phyloP scores from a whole-genome alignment of 1,139 yeast genomes.

The Suhomyces maxii region DNA sequence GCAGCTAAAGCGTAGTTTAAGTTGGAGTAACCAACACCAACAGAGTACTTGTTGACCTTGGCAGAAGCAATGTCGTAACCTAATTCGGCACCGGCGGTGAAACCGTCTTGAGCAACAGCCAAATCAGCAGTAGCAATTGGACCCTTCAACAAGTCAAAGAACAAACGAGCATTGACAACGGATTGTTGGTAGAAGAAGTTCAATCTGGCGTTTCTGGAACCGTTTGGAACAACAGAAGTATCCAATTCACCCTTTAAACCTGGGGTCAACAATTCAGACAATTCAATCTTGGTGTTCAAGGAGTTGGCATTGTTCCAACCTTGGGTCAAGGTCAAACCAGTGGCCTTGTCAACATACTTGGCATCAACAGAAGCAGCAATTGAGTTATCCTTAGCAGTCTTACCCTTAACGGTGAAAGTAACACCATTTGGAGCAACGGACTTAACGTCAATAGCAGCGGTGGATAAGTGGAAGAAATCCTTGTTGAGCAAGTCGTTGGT shows the following conservation, averaged over 20 bases:
- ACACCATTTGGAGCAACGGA: slow-evolving; percentile 97
- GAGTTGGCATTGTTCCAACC: slow-evolving; percentile 97
- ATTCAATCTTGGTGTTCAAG: slow-evolving; percentile 89
- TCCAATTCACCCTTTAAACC: slow-evolving; percentile 93
- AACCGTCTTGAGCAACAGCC: slow-evolving; percentile 93
- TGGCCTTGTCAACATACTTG: slow-evolving; percentile 88
- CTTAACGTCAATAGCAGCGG: slow-evolving; percentile 86
- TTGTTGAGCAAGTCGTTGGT: slow-evolving; percentile 85
- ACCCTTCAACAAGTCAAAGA: slow-evolving; percentile 93
- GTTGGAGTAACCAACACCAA: slow-evolving; percentile 91
- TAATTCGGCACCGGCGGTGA: slow-evolving; percentile 96
- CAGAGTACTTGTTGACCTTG: slow-evolving; percentile 89
- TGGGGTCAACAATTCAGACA: slow-evolving; percentile 88
- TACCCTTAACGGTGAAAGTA: slow-evolving; percentile 91
- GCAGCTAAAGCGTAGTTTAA: slow-evolving; percentile 86
- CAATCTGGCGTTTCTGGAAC: slow-evolving; percentile 86
- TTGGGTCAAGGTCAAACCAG: slow-evolving; percentile 92
- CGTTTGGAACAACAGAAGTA: slow-evolving; percentile 85
- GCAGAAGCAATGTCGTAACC: slow-evolving; percentile 95
- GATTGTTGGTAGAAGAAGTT: slow-evolving; percentile 93
- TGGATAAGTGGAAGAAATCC: slow-evolving; percentile 91
- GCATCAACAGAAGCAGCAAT: slow-evolving; percentile 90
- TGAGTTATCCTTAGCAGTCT: slow-evolving; percentile 78
- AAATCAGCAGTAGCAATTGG: slow-evolving; percentile 95
- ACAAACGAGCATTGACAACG: slow-evolving; percentile 90